Percentiles rank a stretch among this genome's conserved stretches.
Evolutionary conservation across 352 stramenopile genomes (phyloP).

Genomic region (Globisporangium takayamanum): DNA sequence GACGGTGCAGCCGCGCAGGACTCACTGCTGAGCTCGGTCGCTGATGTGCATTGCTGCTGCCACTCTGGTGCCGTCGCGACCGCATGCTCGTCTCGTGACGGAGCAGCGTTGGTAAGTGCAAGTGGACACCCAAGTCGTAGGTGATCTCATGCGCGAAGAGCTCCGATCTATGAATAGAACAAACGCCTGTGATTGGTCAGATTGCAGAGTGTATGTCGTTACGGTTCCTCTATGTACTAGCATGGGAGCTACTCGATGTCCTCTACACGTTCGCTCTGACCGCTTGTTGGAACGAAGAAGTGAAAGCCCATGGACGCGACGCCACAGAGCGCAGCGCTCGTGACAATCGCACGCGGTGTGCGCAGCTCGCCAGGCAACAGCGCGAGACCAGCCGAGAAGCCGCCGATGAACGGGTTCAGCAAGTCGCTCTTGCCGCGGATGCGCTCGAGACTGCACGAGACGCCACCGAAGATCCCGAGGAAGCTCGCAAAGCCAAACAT

Average conservation of each 20-base stretch:
- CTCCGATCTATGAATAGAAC: not conserved
- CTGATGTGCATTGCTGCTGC: conserved; percentile 40
- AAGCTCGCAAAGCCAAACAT: conserved; percentile 67
- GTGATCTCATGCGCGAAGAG: not conserved
- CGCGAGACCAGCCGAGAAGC: conserved; percentile 49
- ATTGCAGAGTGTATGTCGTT: not conserved
- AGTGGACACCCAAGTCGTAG: not conserved
- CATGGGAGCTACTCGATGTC: not conserved
- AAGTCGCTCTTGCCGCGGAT: conserved; percentile 46
- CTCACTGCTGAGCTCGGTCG: conserved; percentile 3
- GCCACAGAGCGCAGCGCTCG: conserved; percentile 44
- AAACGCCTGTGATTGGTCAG: not conserved
- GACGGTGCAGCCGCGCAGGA: not conserved
- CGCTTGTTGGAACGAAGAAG: conserved; percentile 40
- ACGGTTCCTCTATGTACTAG: not conserved
- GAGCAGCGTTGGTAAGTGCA: not conserved
- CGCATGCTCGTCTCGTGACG: conserved; percentile 18
- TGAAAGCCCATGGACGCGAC: conserved; percentile 51
- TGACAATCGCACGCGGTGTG: conserved; percentile 32
- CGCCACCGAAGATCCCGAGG: conserved; percentile 61
- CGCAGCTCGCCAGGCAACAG: conserved; percentile 42
- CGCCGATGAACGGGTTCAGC: conserved; percentile 64
- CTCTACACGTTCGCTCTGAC: conserved; percentile 16
- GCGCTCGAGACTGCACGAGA: conserved; percentile 66
- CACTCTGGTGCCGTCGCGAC: conserved; percentile 42